Evolutionary conservation across 257 asterid genomes (phyloP).

Genomic region (Ophiorrhiza pumila): DNA sequence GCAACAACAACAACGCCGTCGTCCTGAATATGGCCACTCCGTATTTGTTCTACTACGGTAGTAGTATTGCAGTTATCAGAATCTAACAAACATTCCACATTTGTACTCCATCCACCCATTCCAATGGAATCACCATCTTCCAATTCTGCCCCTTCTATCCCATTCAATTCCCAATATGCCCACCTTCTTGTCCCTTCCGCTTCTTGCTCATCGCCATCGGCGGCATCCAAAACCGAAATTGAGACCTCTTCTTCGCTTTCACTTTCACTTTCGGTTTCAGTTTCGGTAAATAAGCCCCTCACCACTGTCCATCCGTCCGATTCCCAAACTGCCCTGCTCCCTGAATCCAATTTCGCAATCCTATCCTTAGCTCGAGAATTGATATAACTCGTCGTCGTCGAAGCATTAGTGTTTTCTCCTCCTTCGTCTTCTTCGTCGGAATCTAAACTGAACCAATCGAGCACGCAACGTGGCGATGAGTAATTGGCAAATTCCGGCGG

Average conservation of each 20-base stretch:
- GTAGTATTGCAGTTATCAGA: slow-evolving; percentile 6
- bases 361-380: slow-evolving; percentile 25
- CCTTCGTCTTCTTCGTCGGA: slow-evolving; percentile 27
- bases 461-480: slow-evolving; percentile 53
- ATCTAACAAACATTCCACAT: slow-evolving; percentile 15
- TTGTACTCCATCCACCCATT: slow-evolving; percentile 13
- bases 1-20: no score
- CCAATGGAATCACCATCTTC: slow-evolving; percentile 20
- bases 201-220: neutral
- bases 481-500: neutral
- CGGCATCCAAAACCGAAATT: neutral
- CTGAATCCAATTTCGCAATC: slow-evolving; percentile 34
- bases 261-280: no score
- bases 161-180: slow-evolving; percentile 6
- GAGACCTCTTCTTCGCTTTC: neutral
- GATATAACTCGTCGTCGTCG: neutral
- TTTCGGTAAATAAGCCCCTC: slow-evolving; percentile 21
- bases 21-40: neutral
- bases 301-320: slow-evolving; percentile 48
- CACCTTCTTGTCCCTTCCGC: slow-evolving; percentile 7
- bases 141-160: slow-evolving; percentile 17
- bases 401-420: neutral
- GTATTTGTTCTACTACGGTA: neutral
- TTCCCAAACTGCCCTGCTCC: slow-evolving; percentile 45
- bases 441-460: slow-evolving; percentile 37